These are phyloP conservation scores for Colletotrichum zoysiae DNA, from an alignment of 2,329 filamentous ascomycete genomes.

Conservation along the genomic window DNA sequence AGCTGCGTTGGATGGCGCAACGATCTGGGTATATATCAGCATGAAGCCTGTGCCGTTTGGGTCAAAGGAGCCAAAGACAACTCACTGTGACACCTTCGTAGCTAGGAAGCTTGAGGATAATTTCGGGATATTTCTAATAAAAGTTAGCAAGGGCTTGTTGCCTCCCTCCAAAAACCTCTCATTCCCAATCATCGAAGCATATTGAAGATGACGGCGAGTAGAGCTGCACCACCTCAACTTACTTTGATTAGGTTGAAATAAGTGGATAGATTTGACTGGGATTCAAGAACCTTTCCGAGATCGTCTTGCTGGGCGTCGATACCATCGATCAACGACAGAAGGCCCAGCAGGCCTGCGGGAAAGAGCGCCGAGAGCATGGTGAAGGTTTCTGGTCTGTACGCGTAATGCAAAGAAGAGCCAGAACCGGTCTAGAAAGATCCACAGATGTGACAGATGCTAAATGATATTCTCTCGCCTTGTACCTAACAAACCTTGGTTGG, in stretches of 20 bases:
- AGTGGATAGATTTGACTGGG: slow-evolving; percentile 57
- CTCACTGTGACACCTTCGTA: slow-evolving; percentile 59
- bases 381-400: neutral
- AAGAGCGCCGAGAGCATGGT: slow-evolving; percentile 9
- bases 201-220: neutral
- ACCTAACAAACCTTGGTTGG: too few relatives aligned
- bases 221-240: slow-evolving; percentile 16
- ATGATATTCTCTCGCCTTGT: neutral
- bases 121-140: slow-evolving; percentile 60
- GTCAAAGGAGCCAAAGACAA: neutral
- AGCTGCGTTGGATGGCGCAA: slow-evolving; percentile 69
- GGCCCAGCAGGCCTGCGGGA: neutral
- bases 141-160: neutral
- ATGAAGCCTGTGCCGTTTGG: neutral
- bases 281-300: slow-evolving; percentile 55
- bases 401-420: neutral
- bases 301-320: slow-evolving; percentile 47
- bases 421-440: too few relatives aligned
- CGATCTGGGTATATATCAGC: slow-evolving; percentile 53
- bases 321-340: neutral
- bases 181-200: neutral
- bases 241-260: slow-evolving; percentile 60
- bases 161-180: neutral
- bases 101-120: slow-evolving; percentile 59
- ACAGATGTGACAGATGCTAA: neutral